These are phyloP conservation scores for Teratosphaeriaceae sp. DNA, from an alignment of 2,329 filamentous ascomycete species.

Conservation along the genomic window DNA sequence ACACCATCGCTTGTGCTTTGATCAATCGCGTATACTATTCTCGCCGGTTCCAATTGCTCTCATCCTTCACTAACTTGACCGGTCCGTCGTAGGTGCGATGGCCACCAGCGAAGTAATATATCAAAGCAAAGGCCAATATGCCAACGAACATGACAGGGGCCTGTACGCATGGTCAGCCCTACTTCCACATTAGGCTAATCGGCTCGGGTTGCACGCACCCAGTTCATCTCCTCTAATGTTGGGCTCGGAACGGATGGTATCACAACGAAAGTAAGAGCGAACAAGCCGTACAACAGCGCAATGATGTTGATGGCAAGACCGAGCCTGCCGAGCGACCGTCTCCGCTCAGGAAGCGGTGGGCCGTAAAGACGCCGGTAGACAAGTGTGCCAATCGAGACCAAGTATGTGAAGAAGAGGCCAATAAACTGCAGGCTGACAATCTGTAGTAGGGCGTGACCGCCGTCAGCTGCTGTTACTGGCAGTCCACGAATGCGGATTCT, in stretches of 20 bases:
- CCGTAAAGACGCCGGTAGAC: not conserved
- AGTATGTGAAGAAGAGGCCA: not conserved
- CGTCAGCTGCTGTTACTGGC: not conserved
- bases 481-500: not conserved
- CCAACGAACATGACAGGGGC: conserved; percentile 1
- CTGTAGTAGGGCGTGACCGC: not conserved
- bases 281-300: not conserved
- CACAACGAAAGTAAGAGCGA: not conserved
- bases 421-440: conserved; percentile 2
- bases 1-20: too few relatives aligned
- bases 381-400: not conserved
- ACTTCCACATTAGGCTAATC: too few relatives aligned
- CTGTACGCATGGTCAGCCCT: not conserved
- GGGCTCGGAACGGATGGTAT: not conserved
- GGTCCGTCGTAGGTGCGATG: not conserved
- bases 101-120: conserved; percentile 2
- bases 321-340: not conserved
- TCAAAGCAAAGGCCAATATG: not conserved
- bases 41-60: not conserved
- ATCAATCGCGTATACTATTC: too few relatives aligned
- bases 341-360: not conserved
- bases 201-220: not conserved
- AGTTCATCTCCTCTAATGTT: not conserved
- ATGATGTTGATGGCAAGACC: not conserved
- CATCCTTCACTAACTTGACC: not conserved